Conservation (phyloP, 768 basidiomycete species). For the Mycena haematopus region DNA sequence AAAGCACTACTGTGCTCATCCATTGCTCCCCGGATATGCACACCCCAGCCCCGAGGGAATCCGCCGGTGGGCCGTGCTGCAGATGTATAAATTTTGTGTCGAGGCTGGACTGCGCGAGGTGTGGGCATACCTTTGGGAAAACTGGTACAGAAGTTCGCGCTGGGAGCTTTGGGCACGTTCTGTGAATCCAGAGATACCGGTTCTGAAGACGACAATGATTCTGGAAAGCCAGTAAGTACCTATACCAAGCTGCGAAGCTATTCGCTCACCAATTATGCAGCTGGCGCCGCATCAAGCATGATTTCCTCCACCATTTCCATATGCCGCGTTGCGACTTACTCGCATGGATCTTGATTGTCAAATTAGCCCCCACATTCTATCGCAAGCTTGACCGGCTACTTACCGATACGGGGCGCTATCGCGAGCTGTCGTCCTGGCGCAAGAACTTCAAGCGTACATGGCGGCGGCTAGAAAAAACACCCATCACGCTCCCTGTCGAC, state of each 20-base stretch:
- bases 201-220: constrained; percentile 39
- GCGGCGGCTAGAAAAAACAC: constrained; percentile 26
- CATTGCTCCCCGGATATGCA: too few relatives aligned
- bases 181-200: constrained; percentile 28
- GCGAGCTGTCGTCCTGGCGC: constrained; percentile 33
- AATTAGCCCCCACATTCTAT: constrained; percentile 39
- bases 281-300: constrained; percentile 42
- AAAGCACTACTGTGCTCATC: too few relatives aligned
- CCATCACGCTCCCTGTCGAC: constrained; percentile 15
- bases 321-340: constrained; percentile 40
- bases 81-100: constrained; percentile 35
- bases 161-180: constrained; percentile 39
- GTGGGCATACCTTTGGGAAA: not conserved
- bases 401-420: constrained; percentile 31
- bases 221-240: constrained; percentile 38
- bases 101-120: constrained; percentile 32
- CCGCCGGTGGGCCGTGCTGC: too few relatives aligned
- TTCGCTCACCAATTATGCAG: too few relatives aligned
- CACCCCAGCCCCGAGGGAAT: too few relatives aligned
- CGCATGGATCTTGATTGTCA: constrained; percentile 38
- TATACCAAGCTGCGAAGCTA: too few relatives aligned
- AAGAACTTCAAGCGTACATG: constrained; percentile 35
- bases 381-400: constrained; percentile 32
- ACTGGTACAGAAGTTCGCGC: constrained; percentile 11
- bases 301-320: constrained; percentile 42